Conservation (phyloP, 768 basidiomycete genomes). For the Calocera viscosa region DNA sequence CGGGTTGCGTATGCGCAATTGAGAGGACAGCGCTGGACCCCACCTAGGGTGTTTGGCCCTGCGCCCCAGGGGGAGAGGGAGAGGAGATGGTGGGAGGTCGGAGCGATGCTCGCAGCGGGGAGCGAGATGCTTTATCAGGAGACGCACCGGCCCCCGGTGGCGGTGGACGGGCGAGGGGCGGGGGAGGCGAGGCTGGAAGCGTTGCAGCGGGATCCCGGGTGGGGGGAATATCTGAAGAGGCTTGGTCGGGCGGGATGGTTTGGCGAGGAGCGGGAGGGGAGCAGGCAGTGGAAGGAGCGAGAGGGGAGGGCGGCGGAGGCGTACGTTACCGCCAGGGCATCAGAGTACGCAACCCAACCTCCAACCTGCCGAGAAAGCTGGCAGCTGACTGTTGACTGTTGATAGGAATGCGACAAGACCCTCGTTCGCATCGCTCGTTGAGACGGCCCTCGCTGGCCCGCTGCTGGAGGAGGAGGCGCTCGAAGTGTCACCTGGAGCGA, state of each 20-base stretch:
- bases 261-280: slow-evolving; percentile 61
- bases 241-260: slow-evolving; percentile 63
- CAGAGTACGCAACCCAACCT: too few species aligned
- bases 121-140: slow-evolving; percentile 96
- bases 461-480: slow-evolving; percentile 18
- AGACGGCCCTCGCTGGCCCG: slow-evolving; percentile 44
- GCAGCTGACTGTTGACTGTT: neutral
- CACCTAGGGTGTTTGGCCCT: slow-evolving; percentile 78
- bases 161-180: slow-evolving; percentile 19
- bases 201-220: slow-evolving; percentile 53
- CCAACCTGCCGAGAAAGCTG: too few species aligned
- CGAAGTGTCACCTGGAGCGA: slow-evolving; percentile 21
- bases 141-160: slow-evolving; percentile 48
- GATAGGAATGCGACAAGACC: slow-evolving; percentile 47
- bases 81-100: neutral
- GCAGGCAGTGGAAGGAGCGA: slow-evolving; percentile 55
- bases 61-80: slow-evolving; percentile 19
- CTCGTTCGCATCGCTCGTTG: slow-evolving; percentile 66
- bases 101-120: slow-evolving; percentile 39
- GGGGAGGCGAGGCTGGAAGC: slow-evolving; percentile 54
- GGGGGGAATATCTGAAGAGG: slow-evolving; percentile 55
- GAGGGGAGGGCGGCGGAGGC: slow-evolving; percentile 58
- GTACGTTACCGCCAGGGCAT: slow-evolving; percentile 49
- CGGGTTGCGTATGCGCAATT: slow-evolving; percentile 90
- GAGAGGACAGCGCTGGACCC: slow-evolving; percentile 78